Conservation (phyloP, 78 protist genomes). For the Parvularia atlantis region DNA sequence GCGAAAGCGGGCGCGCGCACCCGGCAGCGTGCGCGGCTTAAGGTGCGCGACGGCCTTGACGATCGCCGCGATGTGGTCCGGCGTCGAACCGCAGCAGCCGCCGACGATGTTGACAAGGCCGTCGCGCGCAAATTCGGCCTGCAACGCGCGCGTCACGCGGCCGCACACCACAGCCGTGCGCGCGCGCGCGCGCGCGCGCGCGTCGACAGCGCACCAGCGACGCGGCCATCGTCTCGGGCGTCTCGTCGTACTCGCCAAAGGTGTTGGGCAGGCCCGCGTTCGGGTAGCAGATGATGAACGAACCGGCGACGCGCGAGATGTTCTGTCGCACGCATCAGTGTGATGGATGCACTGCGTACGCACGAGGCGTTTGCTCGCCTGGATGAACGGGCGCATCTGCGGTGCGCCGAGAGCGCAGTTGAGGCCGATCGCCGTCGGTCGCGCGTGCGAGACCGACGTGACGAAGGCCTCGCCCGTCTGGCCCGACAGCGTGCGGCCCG, state of each 20-base stretch:
- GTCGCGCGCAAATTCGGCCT: constrained; percentile 53
- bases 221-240: constrained; percentile 73
- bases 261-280: constrained; percentile 95
- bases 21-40: not conserved
- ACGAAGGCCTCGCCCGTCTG: constrained; percentile 92
- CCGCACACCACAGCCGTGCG: too few relatives aligned
- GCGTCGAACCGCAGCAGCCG: constrained; percentile 97
- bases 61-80: constrained; percentile 85
- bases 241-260: constrained; percentile 88
- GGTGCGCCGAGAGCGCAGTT: constrained; percentile 96
- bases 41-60: constrained; percentile 15
- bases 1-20: not conserved
- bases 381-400: constrained; percentile 83
- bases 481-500: constrained; percentile 94
- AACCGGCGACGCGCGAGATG: not conserved
- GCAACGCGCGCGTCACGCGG: too few relatives aligned
- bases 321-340: too few relatives aligned
- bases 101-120: constrained; percentile 89
- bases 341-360: too few relatives aligned
- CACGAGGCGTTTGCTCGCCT: constrained; percentile 14
- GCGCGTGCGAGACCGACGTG: constrained; percentile 51
- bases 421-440: constrained; percentile 70
- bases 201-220: not conserved
- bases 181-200: too few relatives aligned
- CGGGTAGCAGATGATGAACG: constrained; percentile 69